These are phyloP conservation scores for Aspergillus glaucus DNA, from an alignment of 2,329 filamentous ascomycete genomes.

Conservation along the genomic window DNA sequence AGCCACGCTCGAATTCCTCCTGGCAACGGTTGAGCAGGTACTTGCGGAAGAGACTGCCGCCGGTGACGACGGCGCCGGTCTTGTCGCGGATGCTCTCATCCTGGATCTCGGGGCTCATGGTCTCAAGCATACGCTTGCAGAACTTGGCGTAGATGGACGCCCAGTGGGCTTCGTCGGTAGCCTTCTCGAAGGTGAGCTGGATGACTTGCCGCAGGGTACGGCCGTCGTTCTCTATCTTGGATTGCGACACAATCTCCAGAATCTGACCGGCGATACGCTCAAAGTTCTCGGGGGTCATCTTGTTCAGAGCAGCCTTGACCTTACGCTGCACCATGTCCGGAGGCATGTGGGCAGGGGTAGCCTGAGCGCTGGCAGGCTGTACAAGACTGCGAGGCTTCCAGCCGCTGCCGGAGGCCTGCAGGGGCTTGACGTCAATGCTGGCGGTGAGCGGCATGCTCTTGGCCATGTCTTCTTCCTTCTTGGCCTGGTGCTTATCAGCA, in stretches of 20 bases:
- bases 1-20: slow-evolving; percentile 97
- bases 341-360: slow-evolving; percentile 60
- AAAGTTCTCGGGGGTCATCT: slow-evolving; percentile 99
- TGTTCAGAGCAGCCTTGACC: slow-evolving; percentile 97
- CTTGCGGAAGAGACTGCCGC: slow-evolving; percentile 93
- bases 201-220: slow-evolving; percentile 96
- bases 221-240: slow-evolving; percentile 89
- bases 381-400: slow-evolving; percentile 82
- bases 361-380: slow-evolving; percentile 40
- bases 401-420: slow-evolving; percentile 64
- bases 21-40: slow-evolving; percentile 98
- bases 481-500: slow-evolving; percentile 45
- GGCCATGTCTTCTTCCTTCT: slow-evolving; percentile 62
- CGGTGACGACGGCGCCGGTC: slow-evolving; percentile 77
- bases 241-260: slow-evolving; percentile 84
- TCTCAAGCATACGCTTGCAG: slow-evolving; percentile 93
- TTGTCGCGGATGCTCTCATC: slow-evolving; percentile 94
- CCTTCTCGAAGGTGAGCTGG: slow-evolving; percentile 98
- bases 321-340: slow-evolving; percentile 95
- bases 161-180: slow-evolving; percentile 97
- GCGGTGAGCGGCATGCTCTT: slow-evolving; percentile 90
- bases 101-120: slow-evolving; percentile 88
- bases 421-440: slow-evolving; percentile 72
- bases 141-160: slow-evolving; percentile 98
- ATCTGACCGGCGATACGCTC: slow-evolving; percentile 93